A percentile compares a stretch with the other conserved stretches of the same genome.
phyloP scores from a whole-genome alignment of 2,329 filamentous ascomycete genomes.

The Diaporthe longicolla region DNA sequence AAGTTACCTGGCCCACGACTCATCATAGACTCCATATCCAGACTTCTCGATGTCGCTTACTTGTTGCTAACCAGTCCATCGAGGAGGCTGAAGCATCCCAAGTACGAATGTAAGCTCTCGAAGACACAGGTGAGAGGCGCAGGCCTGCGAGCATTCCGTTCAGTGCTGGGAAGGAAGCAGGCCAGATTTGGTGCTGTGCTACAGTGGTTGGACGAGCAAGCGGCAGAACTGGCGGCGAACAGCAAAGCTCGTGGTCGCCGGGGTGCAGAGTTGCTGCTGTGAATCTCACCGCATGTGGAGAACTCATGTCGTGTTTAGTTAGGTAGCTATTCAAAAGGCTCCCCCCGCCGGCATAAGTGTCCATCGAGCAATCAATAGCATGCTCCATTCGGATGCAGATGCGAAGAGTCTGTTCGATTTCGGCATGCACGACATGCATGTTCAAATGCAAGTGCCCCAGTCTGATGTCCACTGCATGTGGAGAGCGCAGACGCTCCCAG shows the following conservation, averaged over 20 bases:
- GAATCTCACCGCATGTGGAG: not conserved
- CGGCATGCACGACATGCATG: not conserved
- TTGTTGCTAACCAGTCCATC: slow-evolving; percentile 72
- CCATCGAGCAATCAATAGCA: not conserved
- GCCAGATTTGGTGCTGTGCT: slow-evolving; percentile 76
- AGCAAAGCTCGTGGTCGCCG: slow-evolving; percentile 43
- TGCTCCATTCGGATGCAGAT: not conserved
- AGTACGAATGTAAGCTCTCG: slow-evolving; percentile 72
- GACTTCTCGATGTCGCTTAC: slow-evolving; percentile 75
- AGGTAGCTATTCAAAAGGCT: not conserved
- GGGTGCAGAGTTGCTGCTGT: slow-evolving; percentile 39
- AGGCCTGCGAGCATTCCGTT: slow-evolving; percentile 77
- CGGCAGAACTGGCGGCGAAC: slow-evolving; percentile 53
- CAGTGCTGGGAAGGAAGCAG: slow-evolving; percentile 79
- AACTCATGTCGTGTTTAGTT: not conserved
- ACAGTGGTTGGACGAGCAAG: slow-evolving; percentile 73
- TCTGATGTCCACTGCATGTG: not conserved
- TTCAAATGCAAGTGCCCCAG: not conserved
- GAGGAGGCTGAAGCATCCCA: slow-evolving; percentile 60
- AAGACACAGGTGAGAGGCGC: slow-evolving; percentile 74
- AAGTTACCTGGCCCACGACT: slow-evolving; percentile 71
- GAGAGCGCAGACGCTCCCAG: not conserved
- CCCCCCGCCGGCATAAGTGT: not conserved
- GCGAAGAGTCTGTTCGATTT: not conserved
- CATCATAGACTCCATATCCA: slow-evolving; percentile 71